Base-by-base conservation (phyloP, 441 rosid genomes). In the Bruguiera hainesii region DNA sequence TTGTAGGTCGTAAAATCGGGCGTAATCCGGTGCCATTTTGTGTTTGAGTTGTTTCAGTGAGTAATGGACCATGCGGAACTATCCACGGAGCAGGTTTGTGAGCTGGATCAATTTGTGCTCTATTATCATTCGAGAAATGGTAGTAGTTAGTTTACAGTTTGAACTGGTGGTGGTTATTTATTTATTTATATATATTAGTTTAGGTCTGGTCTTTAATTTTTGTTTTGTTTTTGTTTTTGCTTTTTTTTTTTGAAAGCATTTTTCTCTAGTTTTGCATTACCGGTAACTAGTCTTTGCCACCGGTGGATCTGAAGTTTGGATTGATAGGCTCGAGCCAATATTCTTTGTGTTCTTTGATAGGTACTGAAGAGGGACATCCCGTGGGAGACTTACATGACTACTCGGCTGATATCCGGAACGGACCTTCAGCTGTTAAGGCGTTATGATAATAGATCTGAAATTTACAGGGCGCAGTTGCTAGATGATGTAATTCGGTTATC, bases 351-450 rank as follows among this genome's bases (percentile, higher is more conserved):
- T 13, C 2, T 69, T 55, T 60, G 65, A 31, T 50, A 96, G 99
- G 98, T 92, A 52, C 78, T 96, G 79, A 84, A 76, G 85, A 85
- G 99, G 80, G 99, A 90, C 69, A 96, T 96, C 76, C 99, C 99
- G 72, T 92, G 98, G 99, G 98, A 90, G 85, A 85, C 98, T 21
- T 96, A 96, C 79, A 84, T 84, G 96, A 78, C 82, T 39, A 96
- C 98, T 31, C 87, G 93, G 84, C 86, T 96, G 73, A 88, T 96
- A 60, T 84, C 97, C 10, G 93, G 90, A 28, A 81, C 91, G 11
- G 88, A 85, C 77, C 97, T 96, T 69, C 99, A 96, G 83, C 85
- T 81, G 66, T 61, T 92, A 63, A 89, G 96, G 84, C 91, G 94
- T 30, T 96, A 84, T 69, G 97, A 92, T 70, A 89, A 88, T 28